Conservation (phyloP, 306 rosid genomes). For the Quercus mongolica region DNA sequence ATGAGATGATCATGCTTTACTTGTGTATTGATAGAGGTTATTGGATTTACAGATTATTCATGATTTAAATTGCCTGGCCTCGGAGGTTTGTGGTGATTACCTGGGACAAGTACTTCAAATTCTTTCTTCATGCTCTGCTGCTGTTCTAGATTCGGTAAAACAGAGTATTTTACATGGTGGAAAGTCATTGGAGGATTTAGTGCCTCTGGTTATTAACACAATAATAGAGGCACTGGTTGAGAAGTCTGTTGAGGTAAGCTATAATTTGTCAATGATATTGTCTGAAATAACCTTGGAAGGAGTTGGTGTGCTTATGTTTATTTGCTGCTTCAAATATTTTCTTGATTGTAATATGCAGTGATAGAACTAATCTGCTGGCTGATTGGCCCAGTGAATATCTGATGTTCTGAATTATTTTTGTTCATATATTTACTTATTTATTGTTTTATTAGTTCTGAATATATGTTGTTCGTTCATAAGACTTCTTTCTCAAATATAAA, state of each 20-base stretch:
- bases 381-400: neutral
- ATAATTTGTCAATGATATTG: slow-evolving; percentile 12
- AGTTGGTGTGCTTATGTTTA: neutral
- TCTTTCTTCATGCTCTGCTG: slow-evolving; percentile 63
- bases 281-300: slow-evolving; percentile 15
- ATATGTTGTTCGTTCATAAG: neutral
- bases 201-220: slow-evolving; percentile 63
- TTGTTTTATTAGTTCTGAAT: neutral
- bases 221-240: slow-evolving; percentile 79
- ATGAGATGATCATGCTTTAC: slow-evolving; percentile 5
- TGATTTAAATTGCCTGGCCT: slow-evolving; percentile 61
- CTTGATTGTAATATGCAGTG: neutral
- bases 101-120: slow-evolving; percentile 59
- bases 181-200: slow-evolving; percentile 58
- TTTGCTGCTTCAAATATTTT: neutral
- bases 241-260: slow-evolving; percentile 77
- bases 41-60: slow-evolving; percentile 69
- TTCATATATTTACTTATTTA: neutral
- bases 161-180: slow-evolving; percentile 80
- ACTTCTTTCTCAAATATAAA: slow-evolving; percentile 21
- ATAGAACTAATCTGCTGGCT: neutral
- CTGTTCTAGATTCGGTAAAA: slow-evolving; percentile 57
- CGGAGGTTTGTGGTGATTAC: slow-evolving; percentile 59
- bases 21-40: slow-evolving; percentile 24
- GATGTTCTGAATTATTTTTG: neutral